A percentile compares a stretch with the other conserved stretches of the same genome.
These are phyloP conservation scores for Acacia acuminata DNA, from an alignment of 306 rosid species.

Conservation along the genomic window DNA sequence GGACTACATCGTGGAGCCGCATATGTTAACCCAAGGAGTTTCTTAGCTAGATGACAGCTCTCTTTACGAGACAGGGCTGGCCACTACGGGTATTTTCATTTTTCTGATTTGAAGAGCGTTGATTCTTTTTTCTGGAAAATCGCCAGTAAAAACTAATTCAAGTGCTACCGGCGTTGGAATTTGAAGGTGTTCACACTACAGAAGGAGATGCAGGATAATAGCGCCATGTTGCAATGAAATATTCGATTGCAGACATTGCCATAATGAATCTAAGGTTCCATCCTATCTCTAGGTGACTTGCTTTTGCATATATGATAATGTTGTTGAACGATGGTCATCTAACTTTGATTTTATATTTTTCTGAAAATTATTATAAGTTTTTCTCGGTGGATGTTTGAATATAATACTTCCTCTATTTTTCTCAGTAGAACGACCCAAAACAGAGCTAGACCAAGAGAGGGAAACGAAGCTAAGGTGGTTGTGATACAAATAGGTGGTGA, in stretches of 20 bases:
- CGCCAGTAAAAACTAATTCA: background rate
- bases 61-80: slow-evolving; percentile 20
- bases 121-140: background rate
- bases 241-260: slow-evolving; percentile 42
- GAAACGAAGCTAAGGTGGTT: no score
- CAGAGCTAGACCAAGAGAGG: no score
- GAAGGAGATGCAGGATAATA: slow-evolving; percentile 45
- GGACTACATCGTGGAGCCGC: slow-evolving; percentile 16
- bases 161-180: background rate
- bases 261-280: slow-evolving; percentile 40
- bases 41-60: background rate
- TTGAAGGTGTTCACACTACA: slow-evolving; percentile 42
- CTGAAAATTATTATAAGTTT: background rate
- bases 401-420: background rate
- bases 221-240: slow-evolving; percentile 43
- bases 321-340: background rate
- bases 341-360: background rate
- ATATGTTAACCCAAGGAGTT: background rate
- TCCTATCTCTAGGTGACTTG: background rate
- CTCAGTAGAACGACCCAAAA: no score
- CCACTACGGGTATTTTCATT: slow-evolving; percentile 14
- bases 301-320: background rate
- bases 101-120: background rate
- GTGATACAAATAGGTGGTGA: no score
- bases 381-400: background rate